Percentiles rank a stretch among this genome's conserved stretches.
phyloP scores from a whole-genome alignment of 306 rosid genomes.

The Malus fusca region DNA sequence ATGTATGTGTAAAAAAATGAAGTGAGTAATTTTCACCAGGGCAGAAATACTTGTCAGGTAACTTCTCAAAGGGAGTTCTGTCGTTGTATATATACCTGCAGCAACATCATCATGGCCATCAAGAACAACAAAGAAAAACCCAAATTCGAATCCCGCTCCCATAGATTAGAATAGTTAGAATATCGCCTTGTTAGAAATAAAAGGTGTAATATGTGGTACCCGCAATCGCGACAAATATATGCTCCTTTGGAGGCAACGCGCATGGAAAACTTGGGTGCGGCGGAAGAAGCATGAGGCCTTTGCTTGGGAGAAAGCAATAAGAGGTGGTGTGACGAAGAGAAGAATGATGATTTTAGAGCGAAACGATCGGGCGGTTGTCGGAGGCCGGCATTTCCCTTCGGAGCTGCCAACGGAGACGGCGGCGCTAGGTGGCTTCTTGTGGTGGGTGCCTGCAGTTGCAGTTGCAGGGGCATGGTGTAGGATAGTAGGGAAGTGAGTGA shows the following conservation, averaged over 20 bases:
- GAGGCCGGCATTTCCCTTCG: conserved; percentile 31
- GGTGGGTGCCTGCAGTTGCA: conserved; percentile 38
- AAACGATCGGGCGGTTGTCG: conserved; percentile 21
- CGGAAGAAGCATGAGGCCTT: conserved; percentile 15
- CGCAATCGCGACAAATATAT: conserved; percentile 97
- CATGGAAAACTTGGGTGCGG: conserved; percentile 67
- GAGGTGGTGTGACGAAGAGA: conserved; percentile 39
- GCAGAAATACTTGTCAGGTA: conserved; percentile 73
- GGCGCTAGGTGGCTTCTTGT: conserved; percentile 16
- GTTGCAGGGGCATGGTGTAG: conserved; percentile 40
- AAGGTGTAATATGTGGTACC: conserved; percentile 32
- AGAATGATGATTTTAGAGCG: conserved; percentile 44
- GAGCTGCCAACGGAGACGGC: conserved; percentile 19
- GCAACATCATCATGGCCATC: not conserved
- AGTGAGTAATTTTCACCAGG: conserved; percentile 42
- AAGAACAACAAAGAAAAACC: not conserved
- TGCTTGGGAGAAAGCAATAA: conserved; percentile 24
- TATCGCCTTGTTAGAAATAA: not conserved
- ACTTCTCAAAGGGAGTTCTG: conserved; percentile 71
- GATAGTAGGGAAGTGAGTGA: not conserved
- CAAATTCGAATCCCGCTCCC: not conserved
- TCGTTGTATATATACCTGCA: conserved; percentile 83
- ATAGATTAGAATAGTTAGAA: not conserved
- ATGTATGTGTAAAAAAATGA: not conserved
- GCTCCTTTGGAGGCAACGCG: conserved; percentile 79